Evolutionary conservation across 352 stramenopile genomes (phyloP), one percentile per base, ranked within the genome.

Genomic region (Hyaloperonospora brassicae): DNA sequence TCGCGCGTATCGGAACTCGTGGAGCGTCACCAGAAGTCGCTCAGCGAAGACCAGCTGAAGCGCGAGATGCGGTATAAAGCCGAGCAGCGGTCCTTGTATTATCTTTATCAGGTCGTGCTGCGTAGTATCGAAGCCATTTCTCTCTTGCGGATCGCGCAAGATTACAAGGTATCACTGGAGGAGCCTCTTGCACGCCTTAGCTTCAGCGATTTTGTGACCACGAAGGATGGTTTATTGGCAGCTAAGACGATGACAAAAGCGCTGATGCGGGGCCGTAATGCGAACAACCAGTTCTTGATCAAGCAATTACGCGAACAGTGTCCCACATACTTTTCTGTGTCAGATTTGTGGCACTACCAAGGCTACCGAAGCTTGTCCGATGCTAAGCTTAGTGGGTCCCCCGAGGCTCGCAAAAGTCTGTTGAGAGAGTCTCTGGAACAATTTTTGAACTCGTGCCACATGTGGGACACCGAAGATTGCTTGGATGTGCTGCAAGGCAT

Each of bases 231-330:
- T 1, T 57, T 57, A 0, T 61, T 70, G 10, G 79, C 80, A 8
- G 70, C 78, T 4, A 94, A 91, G 58, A 68, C 55, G 27, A 86
- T 92, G 73, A 82, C 89, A 49, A 88, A 90, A 64, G 66, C 66
- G 9, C 53, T 94, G 2, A 86, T 91, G 78, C 78, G 79, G 47
- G 78, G 72, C 7, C 70, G 74, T 40, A 84, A 89, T 62, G 81
- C 91, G 43, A 86, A 86, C 64, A 90, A 89, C 57, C 70, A 85
- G 57, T 84, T 85, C 53, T 41, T 93, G 34, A 81, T 91, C 23
- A 83, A 88, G 61, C 80, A 89, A 50, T 71, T 93, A n/a, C 77
- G 76, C 8, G 77, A 89, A 35, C 79, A 93, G 65, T 92, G 84
- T 34, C 84, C 84, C 14, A 85, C 79, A 17, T 90, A 84, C 55